These are phyloP conservation scores for Podaxis sp. DNA, from an alignment of 768 basidiomycete genomes.

Conservation along the genomic window DNA sequence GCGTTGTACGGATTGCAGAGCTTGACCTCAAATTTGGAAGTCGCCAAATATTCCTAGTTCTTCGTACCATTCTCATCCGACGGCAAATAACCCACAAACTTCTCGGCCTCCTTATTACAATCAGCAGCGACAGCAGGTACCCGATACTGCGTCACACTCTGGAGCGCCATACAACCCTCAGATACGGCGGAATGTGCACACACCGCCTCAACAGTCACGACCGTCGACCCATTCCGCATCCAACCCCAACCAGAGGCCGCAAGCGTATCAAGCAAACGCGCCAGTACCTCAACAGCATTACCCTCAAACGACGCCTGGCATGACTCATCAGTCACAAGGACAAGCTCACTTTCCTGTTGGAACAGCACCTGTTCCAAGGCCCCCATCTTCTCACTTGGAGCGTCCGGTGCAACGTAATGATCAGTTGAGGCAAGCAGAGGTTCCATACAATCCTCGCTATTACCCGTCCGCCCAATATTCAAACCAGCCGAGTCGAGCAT, in stretches of 20 bases:
- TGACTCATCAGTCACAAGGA: background rate
- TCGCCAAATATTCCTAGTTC: background rate
- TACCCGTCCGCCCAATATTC: background rate
- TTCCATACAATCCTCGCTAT: background rate
- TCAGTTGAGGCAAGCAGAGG: background rate
- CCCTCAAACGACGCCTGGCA: background rate
- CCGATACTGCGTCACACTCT: background rate
- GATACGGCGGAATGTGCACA: background rate
- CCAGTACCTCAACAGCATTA: background rate
- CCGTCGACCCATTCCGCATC: background rate
- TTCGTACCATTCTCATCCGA: background rate
- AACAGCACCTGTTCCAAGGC: background rate
- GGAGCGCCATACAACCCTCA: background rate
- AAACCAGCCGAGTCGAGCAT: background rate
- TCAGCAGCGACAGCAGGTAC: background rate
- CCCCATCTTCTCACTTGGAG: background rate
- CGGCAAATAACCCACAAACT: background rate
- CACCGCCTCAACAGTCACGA: background rate
- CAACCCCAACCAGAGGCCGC: background rate
- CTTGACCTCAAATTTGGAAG: background rate
- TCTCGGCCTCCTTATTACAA: background rate
- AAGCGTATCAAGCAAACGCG: background rate
- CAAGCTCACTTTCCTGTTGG: background rate
- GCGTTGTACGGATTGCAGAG: background rate
- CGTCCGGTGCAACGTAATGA: background rate